phyloP scores from a whole-genome alignment of 352 stramenopile species.

The Phytopythium oedochilum region DNA sequence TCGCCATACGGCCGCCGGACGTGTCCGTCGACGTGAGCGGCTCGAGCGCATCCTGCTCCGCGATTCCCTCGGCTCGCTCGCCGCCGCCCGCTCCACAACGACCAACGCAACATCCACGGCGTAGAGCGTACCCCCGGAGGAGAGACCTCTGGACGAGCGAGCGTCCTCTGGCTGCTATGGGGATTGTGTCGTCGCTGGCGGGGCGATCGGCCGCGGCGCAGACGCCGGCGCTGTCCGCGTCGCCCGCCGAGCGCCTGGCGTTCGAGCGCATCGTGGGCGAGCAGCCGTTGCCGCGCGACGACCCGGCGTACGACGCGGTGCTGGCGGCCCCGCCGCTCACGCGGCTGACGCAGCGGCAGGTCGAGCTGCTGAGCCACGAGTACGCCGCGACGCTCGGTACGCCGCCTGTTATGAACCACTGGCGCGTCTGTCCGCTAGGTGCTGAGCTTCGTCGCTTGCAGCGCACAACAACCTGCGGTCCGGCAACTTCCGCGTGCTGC shows the following conservation, averaged over 20 bases:
- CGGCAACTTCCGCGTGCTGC: conserved; percentile 73
- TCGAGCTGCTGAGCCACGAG: conserved; percentile 55
- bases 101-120: too few species aligned
- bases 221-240: conserved; percentile 35
- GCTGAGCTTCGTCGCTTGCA: conserved; percentile 15
- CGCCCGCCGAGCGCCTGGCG: conserved; percentile 39
- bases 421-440: too few species aligned
- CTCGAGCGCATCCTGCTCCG: too few species aligned
- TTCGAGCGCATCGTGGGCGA: conserved; percentile 76
- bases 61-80: too few species aligned
- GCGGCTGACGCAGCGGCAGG: conserved; percentile 45
- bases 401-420: conserved; percentile 8
- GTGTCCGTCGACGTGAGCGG: too few species aligned
- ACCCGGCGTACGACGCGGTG: conserved; percentile 48
- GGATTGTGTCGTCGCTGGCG: conserved; percentile 27
- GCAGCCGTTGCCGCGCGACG: conserved; percentile 35
- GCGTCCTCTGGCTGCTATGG: too few species aligned
- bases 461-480: conserved; percentile 62
- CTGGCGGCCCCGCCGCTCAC: conserved; percentile 37
- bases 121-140: too few species aligned
- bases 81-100: too few species aligned
- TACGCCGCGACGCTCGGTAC: conserved; percentile 60
- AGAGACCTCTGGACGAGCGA: too few species aligned
- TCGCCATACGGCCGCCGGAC: neutral
- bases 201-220: conserved; percentile 10